Evolutionary conservation across 2,329 filamentous ascomycete genomes (phyloP).

Genomic region (Xylaria sp.): DNA sequence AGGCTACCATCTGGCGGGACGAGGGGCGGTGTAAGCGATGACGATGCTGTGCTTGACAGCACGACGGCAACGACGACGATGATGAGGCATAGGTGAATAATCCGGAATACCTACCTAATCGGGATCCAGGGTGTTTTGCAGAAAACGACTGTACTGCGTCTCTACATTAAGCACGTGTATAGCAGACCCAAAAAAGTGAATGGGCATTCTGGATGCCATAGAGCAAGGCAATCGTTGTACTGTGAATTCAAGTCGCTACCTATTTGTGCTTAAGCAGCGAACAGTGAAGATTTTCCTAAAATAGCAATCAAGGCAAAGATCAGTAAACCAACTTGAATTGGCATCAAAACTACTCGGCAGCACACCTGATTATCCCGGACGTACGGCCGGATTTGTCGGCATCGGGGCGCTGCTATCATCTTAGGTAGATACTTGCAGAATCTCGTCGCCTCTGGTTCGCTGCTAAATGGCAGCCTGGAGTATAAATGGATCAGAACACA

Average conservation of each 20-base stretch:
- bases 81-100: constrained; percentile 27
- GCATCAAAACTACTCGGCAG: neutral
- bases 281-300: constrained; percentile 21
- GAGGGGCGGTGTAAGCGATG: constrained; percentile 30
- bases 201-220: neutral
- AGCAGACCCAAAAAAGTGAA: neutral
- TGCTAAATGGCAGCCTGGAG: constrained; percentile 35
- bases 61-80: constrained; percentile 5
- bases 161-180: neutral
- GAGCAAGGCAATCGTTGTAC: neutral
- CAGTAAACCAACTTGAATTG: neutral
- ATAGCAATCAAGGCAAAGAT: constrained; percentile 2
- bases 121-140: neutral
- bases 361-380: neutral
- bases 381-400: constrained; percentile 6
- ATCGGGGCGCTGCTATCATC: constrained; percentile 16
- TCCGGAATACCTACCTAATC: constrained; percentile 10
- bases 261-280: neutral
- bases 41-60: constrained; percentile 18
- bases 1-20: neutral
- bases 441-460: constrained; percentile 22
- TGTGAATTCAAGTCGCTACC: neutral
- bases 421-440: neutral
- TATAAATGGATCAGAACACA: constrained; percentile 20
- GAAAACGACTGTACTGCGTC: neutral